A percentile compares a stretch with the other conserved stretches of the same genome.
These are phyloP conservation scores for Aspergillus unguis DNA, from an alignment of 2,329 filamentous ascomycete genomes.

Conservation along the genomic window DNA sequence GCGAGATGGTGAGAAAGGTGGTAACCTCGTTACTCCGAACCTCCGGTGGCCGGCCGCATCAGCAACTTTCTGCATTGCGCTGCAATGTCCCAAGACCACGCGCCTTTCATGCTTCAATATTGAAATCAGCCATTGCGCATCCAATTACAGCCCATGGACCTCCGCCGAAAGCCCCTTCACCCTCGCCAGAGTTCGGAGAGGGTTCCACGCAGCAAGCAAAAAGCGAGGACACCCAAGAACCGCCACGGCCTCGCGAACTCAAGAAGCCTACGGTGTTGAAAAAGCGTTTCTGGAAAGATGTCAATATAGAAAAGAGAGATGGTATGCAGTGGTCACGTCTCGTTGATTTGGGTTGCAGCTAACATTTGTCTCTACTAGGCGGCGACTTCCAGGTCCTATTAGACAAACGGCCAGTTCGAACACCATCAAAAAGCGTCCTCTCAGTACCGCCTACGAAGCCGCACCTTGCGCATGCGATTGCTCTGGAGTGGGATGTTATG, in stretches of 20 bases:
- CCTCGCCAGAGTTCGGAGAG: slow-evolving; percentile 48
- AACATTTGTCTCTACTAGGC: slow-evolving; percentile 15
- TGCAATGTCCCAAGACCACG: slow-evolving; percentile 22
- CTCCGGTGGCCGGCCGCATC: slow-evolving; percentile 19
- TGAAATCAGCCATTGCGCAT: slow-evolving; percentile 53
- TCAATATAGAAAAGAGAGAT: slow-evolving; percentile 64
- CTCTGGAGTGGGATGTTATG: slow-evolving; percentile 89
- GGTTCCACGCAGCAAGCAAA: slow-evolving; percentile 47
- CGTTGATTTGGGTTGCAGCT: not conserved
- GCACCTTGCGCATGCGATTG: slow-evolving; percentile 78
- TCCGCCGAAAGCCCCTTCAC: slow-evolving; percentile 56
- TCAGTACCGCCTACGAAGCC: slow-evolving; percentile 71
- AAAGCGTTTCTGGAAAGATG: slow-evolving; percentile 87
- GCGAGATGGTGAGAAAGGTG: slow-evolving; percentile 3
- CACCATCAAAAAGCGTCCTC: slow-evolving; percentile 69
- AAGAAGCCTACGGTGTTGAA: slow-evolving; percentile 47
- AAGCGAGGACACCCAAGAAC: not conserved
- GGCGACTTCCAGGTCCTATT: slow-evolving; percentile 65
- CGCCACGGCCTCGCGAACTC: slow-evolving; percentile 26
- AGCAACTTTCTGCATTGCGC: slow-evolving; percentile 16
- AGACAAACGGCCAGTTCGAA: slow-evolving; percentile 75
- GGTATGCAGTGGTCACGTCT: slow-evolving; percentile 45
- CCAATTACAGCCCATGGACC: slow-evolving; percentile 59
- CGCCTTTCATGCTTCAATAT: slow-evolving; percentile 33
- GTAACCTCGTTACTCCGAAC: slow-evolving; percentile 25